phyloP scores from a whole-genome alignment of 2,329 filamentous ascomycete species.

The Alternaria sp. region DNA sequence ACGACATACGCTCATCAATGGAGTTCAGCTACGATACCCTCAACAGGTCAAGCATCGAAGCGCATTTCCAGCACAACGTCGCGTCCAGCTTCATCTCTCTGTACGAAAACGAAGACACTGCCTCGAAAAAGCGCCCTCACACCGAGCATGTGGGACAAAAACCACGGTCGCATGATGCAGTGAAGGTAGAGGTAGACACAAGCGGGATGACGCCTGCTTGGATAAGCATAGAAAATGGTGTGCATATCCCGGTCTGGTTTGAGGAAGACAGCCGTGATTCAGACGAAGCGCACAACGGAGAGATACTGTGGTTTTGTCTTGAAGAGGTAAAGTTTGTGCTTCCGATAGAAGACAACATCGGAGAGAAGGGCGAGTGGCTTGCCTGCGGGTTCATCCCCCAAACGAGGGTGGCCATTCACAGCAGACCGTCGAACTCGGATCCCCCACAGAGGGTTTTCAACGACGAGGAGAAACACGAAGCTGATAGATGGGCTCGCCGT shows the following conservation, averaged over 20 bases:
- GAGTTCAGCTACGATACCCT: slow-evolving; percentile 6
- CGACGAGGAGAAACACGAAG: slow-evolving; percentile 1
- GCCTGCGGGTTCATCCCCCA: slow-evolving; percentile 15
- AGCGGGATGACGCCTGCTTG: background rate
- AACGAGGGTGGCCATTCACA: slow-evolving; percentile 8
- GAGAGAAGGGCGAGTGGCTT: slow-evolving; percentile 20
- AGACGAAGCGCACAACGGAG: slow-evolving; percentile 5
- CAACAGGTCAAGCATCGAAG: slow-evolving; percentile 5
- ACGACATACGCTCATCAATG: background rate
- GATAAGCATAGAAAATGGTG: background rate
- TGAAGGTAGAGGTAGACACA: slow-evolving; percentile 3
- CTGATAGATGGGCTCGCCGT: background rate
- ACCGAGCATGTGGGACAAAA: background rate
- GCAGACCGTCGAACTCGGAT: background rate
- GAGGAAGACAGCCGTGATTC: background rate
- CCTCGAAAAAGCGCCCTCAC: background rate
- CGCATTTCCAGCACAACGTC: slow-evolving; percentile 3
- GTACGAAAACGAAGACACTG: slow-evolving; percentile 11
- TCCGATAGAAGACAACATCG: slow-evolving; percentile 4
- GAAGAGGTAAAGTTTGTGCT: slow-evolving; percentile 15
- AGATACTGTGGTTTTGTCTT: slow-evolving; percentile 19
- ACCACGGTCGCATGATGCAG: background rate
- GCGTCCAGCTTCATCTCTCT: slow-evolving; percentile 11
- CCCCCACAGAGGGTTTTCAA: background rate
- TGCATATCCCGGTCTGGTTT: slow-evolving; percentile 18